Evolutionary conservation across 805 yeast genomes (phyloP).

Genomic region (Candida palmyrensis): DNA sequence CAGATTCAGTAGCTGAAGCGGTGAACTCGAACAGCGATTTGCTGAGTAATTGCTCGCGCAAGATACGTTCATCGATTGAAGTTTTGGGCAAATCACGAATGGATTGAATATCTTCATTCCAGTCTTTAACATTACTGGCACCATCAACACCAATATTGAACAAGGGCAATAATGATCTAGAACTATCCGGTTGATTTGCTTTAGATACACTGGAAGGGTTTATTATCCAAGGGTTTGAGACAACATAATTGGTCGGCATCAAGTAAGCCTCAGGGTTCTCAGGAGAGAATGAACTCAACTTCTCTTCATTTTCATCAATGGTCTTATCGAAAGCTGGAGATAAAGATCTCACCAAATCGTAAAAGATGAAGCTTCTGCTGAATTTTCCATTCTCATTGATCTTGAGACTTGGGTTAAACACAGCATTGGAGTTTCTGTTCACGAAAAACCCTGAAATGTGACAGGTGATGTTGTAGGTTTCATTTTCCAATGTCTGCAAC

Average conservation of each 20-base stretch:
- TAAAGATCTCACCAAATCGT: constrained; percentile 54
- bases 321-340: constrained; percentile 60
- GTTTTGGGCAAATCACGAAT: constrained; percentile 64
- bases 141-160: constrained; percentile 57
- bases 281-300: constrained; percentile 26
- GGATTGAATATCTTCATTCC: constrained; percentile 89
- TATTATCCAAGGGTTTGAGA: constrained; percentile 80
- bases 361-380: constrained; percentile 46
- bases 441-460: constrained; percentile 76
- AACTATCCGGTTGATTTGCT: constrained; percentile 45
- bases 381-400: constrained; percentile 30
- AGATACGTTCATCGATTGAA: constrained; percentile 58
- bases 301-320: constrained; percentile 46
- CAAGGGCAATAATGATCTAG: constrained; percentile 53
- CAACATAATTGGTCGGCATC: constrained; percentile 55
- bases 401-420: constrained; percentile 63
- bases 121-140: constrained; percentile 59
- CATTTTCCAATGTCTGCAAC: constrained; percentile 76
- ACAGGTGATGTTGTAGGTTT: constrained; percentile 72
- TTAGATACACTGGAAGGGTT: constrained; percentile 11
- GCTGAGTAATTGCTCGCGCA: constrained; percentile 70
- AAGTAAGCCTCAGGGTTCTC: constrained; percentile 51
- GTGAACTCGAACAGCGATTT: constrained; percentile 75
- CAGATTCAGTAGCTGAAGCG: constrained; percentile 70
- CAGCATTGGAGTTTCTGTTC: constrained; percentile 59